phyloP scores from a whole-genome alignment of 2,329 filamentous ascomycete species.

The Daldinia eschscholtzii region DNA sequence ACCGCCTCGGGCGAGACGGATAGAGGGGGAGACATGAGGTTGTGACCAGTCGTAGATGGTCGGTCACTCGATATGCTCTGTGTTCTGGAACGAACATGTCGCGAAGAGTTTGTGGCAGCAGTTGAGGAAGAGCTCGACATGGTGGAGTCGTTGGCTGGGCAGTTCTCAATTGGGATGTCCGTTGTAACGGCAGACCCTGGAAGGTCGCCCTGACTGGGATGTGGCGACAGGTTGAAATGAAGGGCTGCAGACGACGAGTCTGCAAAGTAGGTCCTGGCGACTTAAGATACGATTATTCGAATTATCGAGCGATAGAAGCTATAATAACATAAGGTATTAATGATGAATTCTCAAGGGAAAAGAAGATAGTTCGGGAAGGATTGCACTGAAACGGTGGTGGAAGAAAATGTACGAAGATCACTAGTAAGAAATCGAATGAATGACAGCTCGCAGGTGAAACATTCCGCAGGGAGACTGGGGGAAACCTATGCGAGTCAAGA shows the following conservation, averaged over 20 bases:
- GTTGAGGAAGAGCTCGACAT: slow-evolving; percentile 46
- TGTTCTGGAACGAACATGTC: slow-evolving; percentile 60
- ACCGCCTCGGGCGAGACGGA: slow-evolving; percentile 80
- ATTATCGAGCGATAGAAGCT: slow-evolving; percentile 33
- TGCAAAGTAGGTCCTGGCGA: slow-evolving; percentile 34
- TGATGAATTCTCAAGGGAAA: slow-evolving; percentile 35
- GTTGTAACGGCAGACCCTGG: slow-evolving; percentile 46
- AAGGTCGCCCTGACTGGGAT: slow-evolving; percentile 45
- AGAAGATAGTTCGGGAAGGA: slow-evolving; percentile 22
- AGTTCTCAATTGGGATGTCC: slow-evolving; percentile 45
- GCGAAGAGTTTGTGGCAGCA: slow-evolving; percentile 37
- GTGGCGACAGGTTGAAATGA: slow-evolving; percentile 44
- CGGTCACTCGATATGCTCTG: slow-evolving; percentile 79
- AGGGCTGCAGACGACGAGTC: slow-evolving; percentile 42
- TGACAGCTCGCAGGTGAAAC: slow-evolving; percentile 44
- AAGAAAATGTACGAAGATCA: slow-evolving; percentile 32
- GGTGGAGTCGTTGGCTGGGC: slow-evolving; percentile 40
- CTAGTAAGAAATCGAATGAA: slow-evolving; percentile 37
- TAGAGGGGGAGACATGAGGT: slow-evolving; percentile 74
- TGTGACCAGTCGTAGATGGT: slow-evolving; percentile 70
- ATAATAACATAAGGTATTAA: slow-evolving; percentile 36
- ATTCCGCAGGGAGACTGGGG: slow-evolving; percentile 41
- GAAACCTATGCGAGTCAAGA: slow-evolving; percentile 33
- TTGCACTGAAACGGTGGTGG: slow-evolving; percentile 39
- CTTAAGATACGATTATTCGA: slow-evolving; percentile 32